Percentiles rank a stretch among this genome's conserved stretches.
phyloP scores from a whole-genome alignment of 2,329 filamentous ascomycete genomes.

The Catunica adiposa region DNA sequence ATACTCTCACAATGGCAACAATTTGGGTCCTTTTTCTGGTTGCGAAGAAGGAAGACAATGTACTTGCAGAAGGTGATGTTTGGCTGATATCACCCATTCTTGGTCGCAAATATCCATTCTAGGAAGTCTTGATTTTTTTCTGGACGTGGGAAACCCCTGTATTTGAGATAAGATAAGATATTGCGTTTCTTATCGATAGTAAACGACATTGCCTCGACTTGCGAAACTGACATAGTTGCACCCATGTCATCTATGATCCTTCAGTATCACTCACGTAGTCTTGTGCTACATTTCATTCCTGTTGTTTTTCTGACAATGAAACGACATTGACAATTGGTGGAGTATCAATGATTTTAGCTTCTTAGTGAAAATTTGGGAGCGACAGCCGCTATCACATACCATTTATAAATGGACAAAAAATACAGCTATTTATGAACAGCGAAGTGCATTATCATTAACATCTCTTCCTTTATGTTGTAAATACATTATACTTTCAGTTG shows the following conservation, averaged over 20 bases:
- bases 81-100: not conserved
- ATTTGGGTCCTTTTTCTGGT: not conserved
- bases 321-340: no score
- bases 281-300: no score
- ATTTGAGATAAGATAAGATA: slow-evolving; percentile 7
- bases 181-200: slow-evolving; percentile 1
- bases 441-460: no score
- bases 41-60: not conserved
- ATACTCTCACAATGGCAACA: no score
- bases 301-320: no score
- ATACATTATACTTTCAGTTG: no score
- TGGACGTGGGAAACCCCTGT: slow-evolving; percentile 6
- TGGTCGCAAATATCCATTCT: not conserved
- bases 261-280: not conserved
- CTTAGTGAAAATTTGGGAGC: no score
- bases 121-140: slow-evolving; percentile 7
- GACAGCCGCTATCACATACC: no score
- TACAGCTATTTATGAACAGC: no score
- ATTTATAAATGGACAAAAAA: no score
- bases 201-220: not conserved
- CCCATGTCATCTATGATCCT: not conserved
- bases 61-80: not conserved
- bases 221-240: not conserved
- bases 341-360: no score
- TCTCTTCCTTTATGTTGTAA: no score